Conservation (phyloP, 1,284 basidiomycete species). For the Athelia psychrophila region DNA sequence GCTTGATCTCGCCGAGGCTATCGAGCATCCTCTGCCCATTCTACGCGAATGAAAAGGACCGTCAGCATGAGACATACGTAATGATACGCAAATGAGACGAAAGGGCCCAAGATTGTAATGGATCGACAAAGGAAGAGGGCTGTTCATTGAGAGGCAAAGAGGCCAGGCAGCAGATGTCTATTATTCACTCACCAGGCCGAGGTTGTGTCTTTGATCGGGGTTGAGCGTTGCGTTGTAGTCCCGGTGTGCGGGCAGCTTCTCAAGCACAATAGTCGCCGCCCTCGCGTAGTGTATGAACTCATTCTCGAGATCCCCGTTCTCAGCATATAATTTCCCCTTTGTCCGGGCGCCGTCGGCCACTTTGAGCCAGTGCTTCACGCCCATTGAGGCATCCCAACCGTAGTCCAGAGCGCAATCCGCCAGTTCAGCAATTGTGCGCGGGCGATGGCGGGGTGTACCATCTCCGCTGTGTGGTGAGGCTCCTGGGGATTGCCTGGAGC, state of each 20-base stretch:
- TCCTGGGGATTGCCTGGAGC: neutral
- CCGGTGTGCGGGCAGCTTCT: conserved; percentile 55
- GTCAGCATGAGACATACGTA: conserved; percentile 3
- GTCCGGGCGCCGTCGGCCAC: conserved; percentile 51
- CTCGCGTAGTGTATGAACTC: conserved; percentile 59
- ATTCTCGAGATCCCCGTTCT: conserved; percentile 48
- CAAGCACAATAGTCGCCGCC: conserved; percentile 62
- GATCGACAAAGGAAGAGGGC: neutral
- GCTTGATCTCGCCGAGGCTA: conserved; percentile 48
- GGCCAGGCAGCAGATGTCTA: neutral
- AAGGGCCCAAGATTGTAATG: neutral
- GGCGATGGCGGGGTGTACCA: conserved; percentile 52
- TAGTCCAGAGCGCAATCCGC: conserved; percentile 45
- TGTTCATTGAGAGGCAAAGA: neutral
- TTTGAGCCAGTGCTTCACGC: conserved; percentile 54
- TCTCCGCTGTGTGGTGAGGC: conserved; percentile 48
- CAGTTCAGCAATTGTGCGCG: conserved; percentile 54
- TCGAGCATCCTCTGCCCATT: conserved; percentile 69
- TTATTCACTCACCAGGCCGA: conserved; percentile 46
- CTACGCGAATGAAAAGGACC: conserved; percentile 29
- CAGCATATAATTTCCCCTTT: conserved; percentile 37
- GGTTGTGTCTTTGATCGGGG: conserved; percentile 46
- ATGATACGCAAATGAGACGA: conserved; percentile 2
- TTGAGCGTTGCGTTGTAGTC: conserved; percentile 47
- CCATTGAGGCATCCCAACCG: conserved; percentile 44